These are phyloP conservation scores for Terfezia boudieri DNA, from an alignment of 495 filamentous ascomycete species.

Conservation along the genomic window DNA sequence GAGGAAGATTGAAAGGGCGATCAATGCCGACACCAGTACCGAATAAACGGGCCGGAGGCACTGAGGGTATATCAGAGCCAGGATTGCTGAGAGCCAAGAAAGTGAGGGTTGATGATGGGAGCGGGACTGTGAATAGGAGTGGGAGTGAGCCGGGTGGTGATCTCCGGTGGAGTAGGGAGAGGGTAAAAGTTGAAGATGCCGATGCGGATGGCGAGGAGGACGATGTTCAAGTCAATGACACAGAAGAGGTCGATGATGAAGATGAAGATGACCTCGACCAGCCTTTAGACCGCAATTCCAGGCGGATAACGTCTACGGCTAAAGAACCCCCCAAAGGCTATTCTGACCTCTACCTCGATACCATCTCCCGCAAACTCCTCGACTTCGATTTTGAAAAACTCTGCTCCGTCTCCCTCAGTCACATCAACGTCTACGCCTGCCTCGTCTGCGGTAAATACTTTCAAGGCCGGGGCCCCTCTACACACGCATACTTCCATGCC, in stretches of 20 bases:
- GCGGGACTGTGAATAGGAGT: not conserved
- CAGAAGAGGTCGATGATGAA: slow-evolving; percentile 23
- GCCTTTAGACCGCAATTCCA: slow-evolving; percentile 20
- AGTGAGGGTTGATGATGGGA: not conserved
- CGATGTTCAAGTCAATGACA: slow-evolving; percentile 25
- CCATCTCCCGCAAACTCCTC: slow-evolving; percentile 62
- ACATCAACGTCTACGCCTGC: slow-evolving; percentile 98
- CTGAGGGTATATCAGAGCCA: too few relatives aligned
- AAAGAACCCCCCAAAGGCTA: slow-evolving; percentile 66
- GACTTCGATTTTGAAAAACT: slow-evolving; percentile 98
- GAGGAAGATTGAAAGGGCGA: too few relatives aligned
- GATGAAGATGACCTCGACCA: slow-evolving; percentile 13
- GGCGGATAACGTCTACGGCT: slow-evolving; percentile 28
- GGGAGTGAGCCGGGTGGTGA: too few relatives aligned
- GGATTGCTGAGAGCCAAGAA: not conserved
- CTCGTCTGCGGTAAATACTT: slow-evolving; percentile 96
- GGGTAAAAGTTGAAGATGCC: slow-evolving; percentile 12
- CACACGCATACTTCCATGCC: slow-evolving; percentile 92
- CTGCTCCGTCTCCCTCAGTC: slow-evolving; percentile 68
- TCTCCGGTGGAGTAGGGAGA: slow-evolving; percentile 4
- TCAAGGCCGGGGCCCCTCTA: slow-evolving; percentile 80
- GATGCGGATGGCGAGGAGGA: slow-evolving; percentile 16
- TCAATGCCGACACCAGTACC: too few relatives aligned
- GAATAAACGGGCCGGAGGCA: too few relatives aligned
- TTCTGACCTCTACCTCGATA: slow-evolving; percentile 91